Evolutionary conservation across 139 green algal genomes (phyloP), one percentile per base, ranked within the genome.

Genomic region (Chlamydomonas sp.): DNA sequence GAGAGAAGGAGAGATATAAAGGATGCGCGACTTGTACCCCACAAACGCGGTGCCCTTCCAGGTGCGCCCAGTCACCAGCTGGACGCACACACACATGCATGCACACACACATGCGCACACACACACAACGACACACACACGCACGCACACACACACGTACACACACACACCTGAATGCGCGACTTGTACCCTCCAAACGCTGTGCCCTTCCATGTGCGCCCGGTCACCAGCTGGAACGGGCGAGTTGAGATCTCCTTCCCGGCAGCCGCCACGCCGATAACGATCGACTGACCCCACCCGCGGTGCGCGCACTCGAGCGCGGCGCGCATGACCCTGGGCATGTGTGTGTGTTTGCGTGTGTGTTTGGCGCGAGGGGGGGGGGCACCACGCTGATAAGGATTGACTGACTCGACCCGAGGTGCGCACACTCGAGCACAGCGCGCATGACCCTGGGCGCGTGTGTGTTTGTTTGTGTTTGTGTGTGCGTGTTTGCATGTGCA

Each of bases 21-120:
- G 83, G 30, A 85, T 48, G 26, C 89, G 72, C 43, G 80, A 89
- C 79, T 95, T 95, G 81, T 90, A 97, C 13, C 93, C 92, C 0
- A 91, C 94, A 84, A 99, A 99, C 0, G 94, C 94, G 3, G 93
- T 97, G 34, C 94, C 94, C 76, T 86, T 91, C 94, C 92, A 97
- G 31, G 84, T 64, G 6, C 92, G 81, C 2, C 92, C 91, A 6
- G 91, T 96, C 39, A 96, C 90, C 13, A 99, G 84, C 82, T 98
- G 94, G 84, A 99, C n/a, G n/a, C n/a, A n/a, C n/a, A n/a, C n/a
- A n/a, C n/a, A n/a, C n/a, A n/a, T n/a, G n/a, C n/a, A n/a, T n/a
- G n/a, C n/a, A n/a, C n/a, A n/a, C n/a, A n/a, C n/a, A n/a, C n/a
- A n/a, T n/a, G n/a, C n/a, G n/a, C n/a, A n/a, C n/a, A n/a, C n/a